phyloP scores from a whole-genome alignment of 441 rosid genomes.

The Brassica balearica region DNA sequence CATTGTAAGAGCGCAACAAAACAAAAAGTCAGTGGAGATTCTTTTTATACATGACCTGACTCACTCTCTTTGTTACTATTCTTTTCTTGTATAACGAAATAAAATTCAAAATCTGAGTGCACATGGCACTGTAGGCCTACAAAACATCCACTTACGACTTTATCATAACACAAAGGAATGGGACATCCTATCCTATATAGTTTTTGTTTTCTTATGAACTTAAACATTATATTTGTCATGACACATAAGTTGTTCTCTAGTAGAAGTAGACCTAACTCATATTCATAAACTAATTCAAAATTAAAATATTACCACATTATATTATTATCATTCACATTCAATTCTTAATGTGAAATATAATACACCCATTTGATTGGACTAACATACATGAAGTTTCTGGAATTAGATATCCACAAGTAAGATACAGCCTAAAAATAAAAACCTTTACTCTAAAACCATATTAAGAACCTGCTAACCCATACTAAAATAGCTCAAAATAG shows the following conservation, averaged over 20 bases:
- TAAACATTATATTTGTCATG: conserved; percentile 26
- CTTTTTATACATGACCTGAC: conserved; percentile 22
- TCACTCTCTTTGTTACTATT: conserved; percentile 15
- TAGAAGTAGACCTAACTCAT: background rate
- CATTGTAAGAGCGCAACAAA: conserved; percentile 30
- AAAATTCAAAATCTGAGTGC: conserved; percentile 37
- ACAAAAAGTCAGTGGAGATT: conserved; percentile 24
- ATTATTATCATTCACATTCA: background rate
- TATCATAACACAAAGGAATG: conserved; percentile 35
- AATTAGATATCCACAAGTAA: background rate
- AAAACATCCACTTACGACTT: conserved; percentile 40
- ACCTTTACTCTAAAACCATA: background rate
- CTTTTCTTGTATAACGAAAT: background rate
- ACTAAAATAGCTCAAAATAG: background rate
- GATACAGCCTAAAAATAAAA: background rate
- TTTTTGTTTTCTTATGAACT: conserved; percentile 29
- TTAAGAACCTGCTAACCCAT: background rate
- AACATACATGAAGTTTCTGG: background rate
- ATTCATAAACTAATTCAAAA: background rate
- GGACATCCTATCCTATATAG: conserved; percentile 30
- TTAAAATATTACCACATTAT: background rate
- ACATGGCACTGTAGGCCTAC: conserved; percentile 46
- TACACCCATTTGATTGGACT: background rate
- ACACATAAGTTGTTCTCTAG: background rate
- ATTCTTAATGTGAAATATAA: background rate